Evolutionary conservation across 805 yeast species (phyloP).

Genomic region (Kodamaea neixiangensis): DNA sequence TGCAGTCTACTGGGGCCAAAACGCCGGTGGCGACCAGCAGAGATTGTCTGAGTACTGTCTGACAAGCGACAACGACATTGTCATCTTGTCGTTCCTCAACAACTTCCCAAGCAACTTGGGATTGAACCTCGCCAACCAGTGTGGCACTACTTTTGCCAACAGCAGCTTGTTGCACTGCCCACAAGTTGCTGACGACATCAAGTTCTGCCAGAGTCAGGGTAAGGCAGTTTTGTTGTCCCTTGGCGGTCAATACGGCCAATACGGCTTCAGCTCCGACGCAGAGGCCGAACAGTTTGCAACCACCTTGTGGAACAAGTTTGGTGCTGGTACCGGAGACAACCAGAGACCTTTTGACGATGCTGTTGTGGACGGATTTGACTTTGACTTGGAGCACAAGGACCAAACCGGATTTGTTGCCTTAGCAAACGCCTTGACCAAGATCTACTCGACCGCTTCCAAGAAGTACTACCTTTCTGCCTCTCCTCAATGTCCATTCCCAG

Average conservation of each 20-base stretch:
- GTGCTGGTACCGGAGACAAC: slow-evolving; percentile 16
- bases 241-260: slow-evolving; percentile 67
- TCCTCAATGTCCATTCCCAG: slow-evolving; percentile 89
- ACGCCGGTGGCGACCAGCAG: slow-evolving; percentile 37
- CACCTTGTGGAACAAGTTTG: slow-evolving; percentile 42
- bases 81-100: slow-evolving; percentile 12
- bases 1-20: slow-evolving; percentile 90
- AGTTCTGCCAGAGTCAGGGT: slow-evolving; percentile 72
- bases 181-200: slow-evolving; percentile 58
- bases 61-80: slow-evolving; percentile 7
- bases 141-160: slow-evolving; percentile 34
- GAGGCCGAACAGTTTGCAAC: slow-evolving; percentile 59
- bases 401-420: slow-evolving; percentile 30
- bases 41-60: slow-evolving; percentile 14
- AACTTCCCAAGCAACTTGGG: slow-evolving; percentile 5
- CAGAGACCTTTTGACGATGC: slow-evolving; percentile 13
- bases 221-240: slow-evolving; percentile 74
- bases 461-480: slow-evolving; percentile 77
- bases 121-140: slow-evolving; percentile 58
- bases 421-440: slow-evolving; percentile 11
- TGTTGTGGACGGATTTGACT: slow-evolving; percentile 37
- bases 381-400: slow-evolving; percentile 26
- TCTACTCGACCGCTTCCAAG: not conserved
- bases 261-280: slow-evolving; percentile 51
- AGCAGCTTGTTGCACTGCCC: slow-evolving; percentile 18